Base-by-base conservation (phyloP, 2,329 filamentous ascomycete genomes). In the Clonostachys byssicola region DNA sequence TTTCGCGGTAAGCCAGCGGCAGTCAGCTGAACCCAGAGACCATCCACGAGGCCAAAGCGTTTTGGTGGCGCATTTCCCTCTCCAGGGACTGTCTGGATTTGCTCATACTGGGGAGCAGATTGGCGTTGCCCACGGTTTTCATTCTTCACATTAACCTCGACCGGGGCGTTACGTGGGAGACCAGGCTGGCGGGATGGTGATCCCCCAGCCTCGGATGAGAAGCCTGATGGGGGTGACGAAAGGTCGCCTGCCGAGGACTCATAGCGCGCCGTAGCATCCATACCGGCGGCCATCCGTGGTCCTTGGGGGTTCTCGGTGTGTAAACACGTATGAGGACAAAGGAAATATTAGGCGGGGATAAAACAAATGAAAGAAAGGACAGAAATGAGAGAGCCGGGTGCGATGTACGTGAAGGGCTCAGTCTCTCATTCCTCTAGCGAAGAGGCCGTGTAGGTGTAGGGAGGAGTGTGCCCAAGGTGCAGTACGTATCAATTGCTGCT, bases 1-100 rank as follows among this genome's bases (percentile, higher is more conserved):
- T 83, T 83, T 5, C 81, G 67, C 1, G 80, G 78, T 7, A 80
- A 59, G 12, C 80, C 80, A 45, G 79, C 78, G 23, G 79, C 78
- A 0, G 78, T 83, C 45, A 83, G 64, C 51, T 70, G 73, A 30
- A 76, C 72, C 54, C 63, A 64, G 56, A 67, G 53, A 52, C 71
- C 60, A 52, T 74, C 60, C 51, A 67, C 58, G n/a, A 58, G 47
- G 12, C 59, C 63, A 39, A 59, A 70, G 38, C 58, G 54, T 51
- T 61, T 68, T 16, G 23, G 8, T 8, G 23, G 23, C 12, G 12
- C 17, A 18, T 18, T 39, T 5, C 17, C 14, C 4, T 18, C 36
- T 39, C 12, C 57, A 56, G 12, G 61, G 50, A 9, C 59, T 55
- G 5, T 46, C 45, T 41, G 40, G 10, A 40, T 43, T 14, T 48